phyloP scores from a whole-genome alignment of 2,329 filamentous ascomycete genomes.

The Fusarium torulosum region DNA sequence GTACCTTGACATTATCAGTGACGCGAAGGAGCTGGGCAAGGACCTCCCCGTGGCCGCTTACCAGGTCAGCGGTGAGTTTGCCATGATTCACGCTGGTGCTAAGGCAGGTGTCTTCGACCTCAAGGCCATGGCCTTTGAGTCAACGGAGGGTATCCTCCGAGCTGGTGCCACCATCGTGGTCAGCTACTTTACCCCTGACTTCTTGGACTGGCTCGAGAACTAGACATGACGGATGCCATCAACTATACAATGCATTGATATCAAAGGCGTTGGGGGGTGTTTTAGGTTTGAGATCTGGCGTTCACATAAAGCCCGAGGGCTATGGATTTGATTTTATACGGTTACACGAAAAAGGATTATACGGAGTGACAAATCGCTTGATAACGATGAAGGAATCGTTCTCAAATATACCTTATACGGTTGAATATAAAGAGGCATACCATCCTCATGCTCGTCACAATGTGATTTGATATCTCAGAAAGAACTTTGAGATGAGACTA shows the following conservation, averaged over 20 bases:
- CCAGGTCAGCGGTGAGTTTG: conserved; percentile 96
- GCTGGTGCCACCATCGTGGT: conserved; percentile 94
- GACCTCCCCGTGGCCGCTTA: conserved; percentile 96
- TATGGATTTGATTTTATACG: conserved; percentile 14
- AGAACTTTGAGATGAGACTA: not conserved
- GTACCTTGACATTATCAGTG: conserved; percentile 97
- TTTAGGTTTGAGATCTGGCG: conserved; percentile 26
- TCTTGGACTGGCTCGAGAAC: conserved; percentile 74
- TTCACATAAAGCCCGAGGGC: conserved; percentile 23
- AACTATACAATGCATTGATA: conserved; percentile 16
- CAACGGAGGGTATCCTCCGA: conserved; percentile 90
- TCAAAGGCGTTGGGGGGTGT: conserved; percentile 27
- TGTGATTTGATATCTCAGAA: not conserved
- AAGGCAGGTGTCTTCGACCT: conserved; percentile 97
- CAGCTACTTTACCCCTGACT: conserved; percentile 92
- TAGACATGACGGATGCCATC: conserved; percentile 48
- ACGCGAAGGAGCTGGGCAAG: conserved; percentile 92
- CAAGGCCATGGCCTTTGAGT: conserved; percentile 94
- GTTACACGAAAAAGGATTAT: conserved; percentile 6
- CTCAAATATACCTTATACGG: conserved; percentile 4
- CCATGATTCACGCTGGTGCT: conserved; percentile 96
- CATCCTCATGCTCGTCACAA: not conserved
- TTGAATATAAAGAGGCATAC: not conserved
- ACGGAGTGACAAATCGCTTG: conserved; percentile 5
- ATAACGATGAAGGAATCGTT: not conserved